These are phyloP conservation scores for Scedosporium minutisporum DNA, from an alignment of 2,329 filamentous ascomycete species.

Conservation along the genomic window DNA sequence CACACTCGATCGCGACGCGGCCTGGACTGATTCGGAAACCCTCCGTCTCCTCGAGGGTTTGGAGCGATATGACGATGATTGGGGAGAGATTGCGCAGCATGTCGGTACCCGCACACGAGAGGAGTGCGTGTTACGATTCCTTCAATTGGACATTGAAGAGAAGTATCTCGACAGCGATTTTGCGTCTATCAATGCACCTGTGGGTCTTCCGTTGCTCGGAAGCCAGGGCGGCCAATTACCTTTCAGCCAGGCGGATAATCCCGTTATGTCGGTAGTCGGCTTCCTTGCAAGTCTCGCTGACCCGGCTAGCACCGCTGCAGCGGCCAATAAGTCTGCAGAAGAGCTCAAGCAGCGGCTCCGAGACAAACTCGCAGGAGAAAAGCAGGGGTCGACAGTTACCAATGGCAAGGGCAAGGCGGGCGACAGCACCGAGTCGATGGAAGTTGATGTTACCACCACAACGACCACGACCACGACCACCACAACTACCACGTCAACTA, in stretches of 20 bases:
- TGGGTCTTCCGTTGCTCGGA: slow-evolving; percentile 56
- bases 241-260: slow-evolving; percentile 88
- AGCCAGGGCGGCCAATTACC: slow-evolving; percentile 72
- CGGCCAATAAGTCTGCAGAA: slow-evolving; percentile 77
- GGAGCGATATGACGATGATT: slow-evolving; percentile 91
- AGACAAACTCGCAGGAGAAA: slow-evolving; percentile 59
- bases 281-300: slow-evolving; percentile 90
- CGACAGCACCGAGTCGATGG: slow-evolving; percentile 50
- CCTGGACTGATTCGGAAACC: slow-evolving; percentile 85
- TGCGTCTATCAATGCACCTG: slow-evolving; percentile 36
- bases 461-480: slow-evolving; percentile 42
- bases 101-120: slow-evolving; percentile 86
- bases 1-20: slow-evolving; percentile 71
- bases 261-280: slow-evolving; percentile 89
- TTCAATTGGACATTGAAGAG: slow-evolving; percentile 94
- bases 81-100: slow-evolving; percentile 85
- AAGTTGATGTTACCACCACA: slow-evolving; percentile 47
- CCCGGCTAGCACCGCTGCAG: slow-evolving; percentile 80
- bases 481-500: slow-evolving; percentile 34
- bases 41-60: slow-evolving; percentile 84
- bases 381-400: slow-evolving; percentile 24
- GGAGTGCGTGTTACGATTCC: slow-evolving; percentile 92
- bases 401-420: slow-evolving; percentile 52
- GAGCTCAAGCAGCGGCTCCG: slow-evolving; percentile 75
- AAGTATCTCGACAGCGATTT: slow-evolving; percentile 82